phyloP scores from a whole-genome alignment of 352 stramenopile genomes.

The Globisporangium recalcitrans region DNA sequence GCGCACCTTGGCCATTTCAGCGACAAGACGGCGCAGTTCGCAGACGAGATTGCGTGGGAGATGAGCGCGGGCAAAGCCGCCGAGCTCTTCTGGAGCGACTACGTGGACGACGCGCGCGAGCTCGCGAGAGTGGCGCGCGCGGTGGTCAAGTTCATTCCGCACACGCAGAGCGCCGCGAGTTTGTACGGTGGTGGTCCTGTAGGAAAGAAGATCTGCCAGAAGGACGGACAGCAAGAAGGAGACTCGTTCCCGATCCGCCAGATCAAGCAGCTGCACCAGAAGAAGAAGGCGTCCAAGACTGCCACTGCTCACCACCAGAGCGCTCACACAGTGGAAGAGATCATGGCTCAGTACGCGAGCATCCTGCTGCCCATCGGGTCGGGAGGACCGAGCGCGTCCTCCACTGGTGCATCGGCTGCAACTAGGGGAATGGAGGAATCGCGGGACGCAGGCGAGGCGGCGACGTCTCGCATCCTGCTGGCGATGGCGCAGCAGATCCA shows the following conservation, averaged over 20 bases:
- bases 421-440: not conserved
- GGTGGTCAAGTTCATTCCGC: slow-evolving; percentile 25
- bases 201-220: not conserved
- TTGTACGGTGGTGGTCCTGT: not conserved
- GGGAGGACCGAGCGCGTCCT: not conserved
- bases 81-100: slow-evolving; percentile 46
- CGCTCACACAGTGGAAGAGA: not conserved
- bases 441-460: not conserved
- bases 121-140: slow-evolving; percentile 31
- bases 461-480: not conserved
- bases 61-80: slow-evolving; percentile 34
- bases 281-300: not conserved
- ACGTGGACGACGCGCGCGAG: slow-evolving; percentile 34
- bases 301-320: not conserved
- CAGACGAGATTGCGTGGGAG: slow-evolving; percentile 41
- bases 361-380: slow-evolving; percentile 17
- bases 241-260: slow-evolving; percentile 26
- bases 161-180: slow-evolving; percentile 10
- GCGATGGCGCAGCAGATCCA: slow-evolving; percentile 13
- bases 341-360: slow-evolving; percentile 9
- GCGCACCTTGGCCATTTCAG: slow-evolving; percentile 33
- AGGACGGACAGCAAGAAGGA: not conserved
- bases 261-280: slow-evolving; percentile 25
- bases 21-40: slow-evolving; percentile 33
- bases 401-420: not conserved